These are phyloP conservation scores for Chaetothyriales sp. DNA, from an alignment of 2,329 filamentous ascomycete genomes.

Conservation along the genomic window DNA sequence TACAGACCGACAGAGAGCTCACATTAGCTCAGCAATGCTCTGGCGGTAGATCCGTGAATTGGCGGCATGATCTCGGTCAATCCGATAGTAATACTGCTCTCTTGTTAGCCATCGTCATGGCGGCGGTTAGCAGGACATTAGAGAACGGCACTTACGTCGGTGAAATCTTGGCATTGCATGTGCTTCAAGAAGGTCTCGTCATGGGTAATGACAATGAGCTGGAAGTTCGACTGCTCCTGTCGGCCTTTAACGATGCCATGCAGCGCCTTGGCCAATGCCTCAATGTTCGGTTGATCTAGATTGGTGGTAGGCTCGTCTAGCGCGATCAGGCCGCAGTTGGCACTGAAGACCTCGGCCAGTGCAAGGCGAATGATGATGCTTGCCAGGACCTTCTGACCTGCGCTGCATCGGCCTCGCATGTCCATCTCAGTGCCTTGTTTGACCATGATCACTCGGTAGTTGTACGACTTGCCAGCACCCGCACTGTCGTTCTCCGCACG, in stretches of 20 bases:
- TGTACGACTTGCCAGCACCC: constrained; percentile 66
- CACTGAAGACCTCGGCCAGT: constrained; percentile 87
- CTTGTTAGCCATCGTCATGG: background rate
- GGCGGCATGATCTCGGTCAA: constrained; percentile 67
- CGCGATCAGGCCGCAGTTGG: constrained; percentile 89
- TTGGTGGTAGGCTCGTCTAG: constrained; percentile 97
- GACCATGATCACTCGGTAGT: constrained; percentile 95
- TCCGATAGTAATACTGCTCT: constrained; percentile 57
- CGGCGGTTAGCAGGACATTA: too few relatives aligned
- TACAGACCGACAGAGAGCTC: constrained; percentile 6
- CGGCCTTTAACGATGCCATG: constrained; percentile 75
- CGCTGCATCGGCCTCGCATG: constrained; percentile 94
- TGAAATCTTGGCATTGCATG: constrained; percentile 90
- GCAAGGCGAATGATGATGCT: constrained; percentile 95
- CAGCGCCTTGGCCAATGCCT: constrained; percentile 67
- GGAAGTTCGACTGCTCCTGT: constrained; percentile 81
- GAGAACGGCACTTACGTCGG: constrained; percentile 42
- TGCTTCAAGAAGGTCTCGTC: constrained; percentile 88
- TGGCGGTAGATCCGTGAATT: constrained; percentile 70
- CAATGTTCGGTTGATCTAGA: constrained; percentile 87
- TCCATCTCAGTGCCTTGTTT: constrained; percentile 98
- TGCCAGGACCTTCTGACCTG: constrained; percentile 89
- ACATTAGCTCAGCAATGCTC: constrained; percentile 35
- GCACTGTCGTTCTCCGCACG: constrained; percentile 64
- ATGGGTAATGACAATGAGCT: constrained; percentile 96